Base-by-base conservation (phyloP, 2,329 filamentous ascomycete genomes). In the Scleromitrula shiraiana region DNA sequence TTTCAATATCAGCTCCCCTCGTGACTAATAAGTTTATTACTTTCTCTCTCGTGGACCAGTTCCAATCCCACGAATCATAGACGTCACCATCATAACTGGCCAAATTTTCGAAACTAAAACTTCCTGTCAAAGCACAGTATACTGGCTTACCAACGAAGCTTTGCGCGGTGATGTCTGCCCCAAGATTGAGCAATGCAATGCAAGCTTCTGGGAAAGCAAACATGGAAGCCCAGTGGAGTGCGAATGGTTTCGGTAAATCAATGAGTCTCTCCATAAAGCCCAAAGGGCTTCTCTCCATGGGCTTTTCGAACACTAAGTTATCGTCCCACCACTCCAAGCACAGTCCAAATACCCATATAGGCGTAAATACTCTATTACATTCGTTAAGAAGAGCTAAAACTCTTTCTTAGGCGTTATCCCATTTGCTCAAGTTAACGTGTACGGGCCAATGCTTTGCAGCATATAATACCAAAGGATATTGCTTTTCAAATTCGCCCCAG, bases 361-460 rank as follows among this genome's bases (percentile, higher is more conserved):
- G 7, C 27, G 7, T 43, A 43, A 43, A 10, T n/a, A n/a, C n/a
- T 5, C 5, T 17, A 6, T 8, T 43, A 8, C 4, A 8, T n/a
- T 46, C 33, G 22, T 40, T 24, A 19, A 46, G 38, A 12, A 46
- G 35, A 0, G n/a, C 19, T 6, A 26, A 19, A 3, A 32, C 15
- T 0, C 10, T 27, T 10, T 26, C 12, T 20, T 12, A 3, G 17
- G 41, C 20, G 7, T 33, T 17, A 6, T 8, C 9, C 44, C 36
- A 35, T 4, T 17, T 7, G 12, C 44, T 46, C 5, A n/a, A 3
- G 4, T 17, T 5, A 1, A 41, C 36, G 15, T 46, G 27, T 1
- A 1, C 0, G 4, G 0, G 0, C 44, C 36, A 46, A 1, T 19
- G 1, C 1, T 2, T 1, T 4, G 26, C 14, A 8, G n/a, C 12